A percentile compares a stretch with the other conserved stretches of the same genome.
Conservation (phyloP, 202 grass and related monocot species). For the Saccharum hybrid region DNA sequence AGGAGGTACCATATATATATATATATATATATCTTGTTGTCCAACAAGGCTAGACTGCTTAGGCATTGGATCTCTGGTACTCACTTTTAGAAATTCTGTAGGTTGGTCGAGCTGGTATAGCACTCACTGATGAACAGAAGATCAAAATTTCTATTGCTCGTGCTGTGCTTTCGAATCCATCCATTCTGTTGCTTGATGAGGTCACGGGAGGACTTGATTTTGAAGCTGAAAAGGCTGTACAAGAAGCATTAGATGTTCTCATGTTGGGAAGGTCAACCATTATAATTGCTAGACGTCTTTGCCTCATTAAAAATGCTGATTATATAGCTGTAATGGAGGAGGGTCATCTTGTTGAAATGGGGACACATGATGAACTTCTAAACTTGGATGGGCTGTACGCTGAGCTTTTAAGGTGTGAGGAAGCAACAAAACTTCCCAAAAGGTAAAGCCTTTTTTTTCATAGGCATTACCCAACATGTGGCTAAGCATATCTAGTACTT, state of each 20-base stretch:
- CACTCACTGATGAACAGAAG: slow-evolving; percentile 93
- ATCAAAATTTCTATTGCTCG: slow-evolving; percentile 97
- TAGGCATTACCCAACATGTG: slow-evolving; percentile 15
- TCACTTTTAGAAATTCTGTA: slow-evolving; percentile 49
- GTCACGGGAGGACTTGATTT: slow-evolving; percentile 99
- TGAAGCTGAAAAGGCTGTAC: slow-evolving; percentile 96
- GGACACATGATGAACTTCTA: slow-evolving; percentile 92
- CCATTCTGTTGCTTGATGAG: slow-evolving; percentile 94
- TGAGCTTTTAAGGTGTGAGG: slow-evolving; percentile 93
- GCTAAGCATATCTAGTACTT: background rate
- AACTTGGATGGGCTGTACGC: slow-evolving; percentile 93
- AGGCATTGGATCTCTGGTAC: slow-evolving; percentile 22
- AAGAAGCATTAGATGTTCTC: slow-evolving; percentile 96
- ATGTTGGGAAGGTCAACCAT: slow-evolving; percentile 99
- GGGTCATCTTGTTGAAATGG: slow-evolving; percentile 98
- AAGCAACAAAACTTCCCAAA: slow-evolving; percentile 96
- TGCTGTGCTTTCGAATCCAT: slow-evolving; percentile 92
- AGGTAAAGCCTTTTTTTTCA: slow-evolving; percentile 52
- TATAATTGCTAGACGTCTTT: slow-evolving; percentile 98
- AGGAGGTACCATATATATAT: slow-evolving; percentile 20
- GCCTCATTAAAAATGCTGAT: slow-evolving; percentile 94
- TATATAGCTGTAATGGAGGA: slow-evolving; percentile 99
- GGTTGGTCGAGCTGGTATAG: slow-evolving; percentile 88
- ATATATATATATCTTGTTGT: no score
- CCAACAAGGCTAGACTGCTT: slow-evolving; percentile 13